phyloP scores from a whole-genome alignment of 768 basidiomycete genomes.

The Auriscalpium microsporum region DNA sequence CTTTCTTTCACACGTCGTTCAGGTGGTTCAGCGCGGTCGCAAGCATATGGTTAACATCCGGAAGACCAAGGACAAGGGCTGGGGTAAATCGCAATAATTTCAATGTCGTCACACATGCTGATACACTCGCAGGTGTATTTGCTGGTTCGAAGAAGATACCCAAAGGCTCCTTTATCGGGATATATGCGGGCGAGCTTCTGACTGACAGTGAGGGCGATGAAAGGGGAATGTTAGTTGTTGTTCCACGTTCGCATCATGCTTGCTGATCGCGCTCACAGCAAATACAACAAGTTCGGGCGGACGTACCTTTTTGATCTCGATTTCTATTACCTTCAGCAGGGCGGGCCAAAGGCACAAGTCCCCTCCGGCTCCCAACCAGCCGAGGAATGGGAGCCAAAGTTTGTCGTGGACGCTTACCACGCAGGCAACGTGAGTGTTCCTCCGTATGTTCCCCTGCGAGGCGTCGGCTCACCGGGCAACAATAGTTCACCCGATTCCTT shows the following conservation, averaged over 20 bases:
- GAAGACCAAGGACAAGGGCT: slow-evolving; percentile 73
- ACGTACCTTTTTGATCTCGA: slow-evolving; percentile 84
- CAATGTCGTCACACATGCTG: background rate
- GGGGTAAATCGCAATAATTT: slow-evolving; percentile 46
- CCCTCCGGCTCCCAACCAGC: slow-evolving; percentile 9
- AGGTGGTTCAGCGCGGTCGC: slow-evolving; percentile 83
- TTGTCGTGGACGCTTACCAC: slow-evolving; percentile 81
- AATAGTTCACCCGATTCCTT: slow-evolving; percentile 78
- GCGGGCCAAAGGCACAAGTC: too few species aligned
- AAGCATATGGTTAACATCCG: slow-evolving; percentile 52
- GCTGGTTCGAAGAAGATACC: slow-evolving; percentile 56
- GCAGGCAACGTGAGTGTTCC: slow-evolving; percentile 61
- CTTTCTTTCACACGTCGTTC: background rate
- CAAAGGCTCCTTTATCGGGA: slow-evolving; percentile 64
- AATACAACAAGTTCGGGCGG: slow-evolving; percentile 65
- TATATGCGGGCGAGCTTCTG: slow-evolving; percentile 80
- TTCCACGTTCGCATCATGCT: background rate
- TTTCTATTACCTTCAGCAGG: slow-evolving; percentile 50
- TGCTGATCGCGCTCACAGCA: slow-evolving; percentile 29
- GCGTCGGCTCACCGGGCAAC: background rate
- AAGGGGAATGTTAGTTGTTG: slow-evolving; percentile 53
- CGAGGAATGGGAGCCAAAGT: slow-evolving; percentile 31
- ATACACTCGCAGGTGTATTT: slow-evolving; percentile 50
- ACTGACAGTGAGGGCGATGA: slow-evolving; percentile 57
- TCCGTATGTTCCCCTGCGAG: too few species aligned